Conservation (phyloP, 73 alveolate genomes). For the Strombidium stylifer region DNA sequence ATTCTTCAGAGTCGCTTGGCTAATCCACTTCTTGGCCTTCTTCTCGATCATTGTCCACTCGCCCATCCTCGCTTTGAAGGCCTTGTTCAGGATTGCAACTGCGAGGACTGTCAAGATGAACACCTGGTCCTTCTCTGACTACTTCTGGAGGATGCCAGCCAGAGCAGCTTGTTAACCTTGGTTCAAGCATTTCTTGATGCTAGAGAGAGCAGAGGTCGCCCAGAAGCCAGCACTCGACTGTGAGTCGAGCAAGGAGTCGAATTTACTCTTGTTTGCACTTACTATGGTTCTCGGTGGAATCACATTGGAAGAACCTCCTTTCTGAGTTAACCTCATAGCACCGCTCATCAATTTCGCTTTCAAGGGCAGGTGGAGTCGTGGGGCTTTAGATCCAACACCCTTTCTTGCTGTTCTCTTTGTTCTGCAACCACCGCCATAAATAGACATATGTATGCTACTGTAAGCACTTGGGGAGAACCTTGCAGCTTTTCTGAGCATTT, state of each 20-base stretch:
- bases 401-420: neutral
- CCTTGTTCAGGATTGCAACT: neutral
- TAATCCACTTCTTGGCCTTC: conserved; percentile 17
- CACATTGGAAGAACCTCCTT: no score
- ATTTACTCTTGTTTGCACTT: no score
- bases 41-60: conserved; percentile 20
- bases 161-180: neutral
- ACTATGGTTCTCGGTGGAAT: no score
- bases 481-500: neutral
- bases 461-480: neutral
- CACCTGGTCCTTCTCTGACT: neutral
- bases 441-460: neutral
- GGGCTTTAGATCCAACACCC: neutral
- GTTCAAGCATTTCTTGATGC: neutral
- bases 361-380: neutral
- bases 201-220: neutral
- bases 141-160: neutral
- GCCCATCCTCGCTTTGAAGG: neutral
- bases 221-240: neutral
- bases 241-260: neutral
- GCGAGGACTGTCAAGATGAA: conserved; percentile 2
- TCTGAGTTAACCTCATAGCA: conserved; percentile 4
- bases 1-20: no score
- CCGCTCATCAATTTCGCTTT: neutral
- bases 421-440: neutral